Conservation (phyloP, 495 filamentous ascomycete species). For the Annulohypoxylon bovei region DNA sequence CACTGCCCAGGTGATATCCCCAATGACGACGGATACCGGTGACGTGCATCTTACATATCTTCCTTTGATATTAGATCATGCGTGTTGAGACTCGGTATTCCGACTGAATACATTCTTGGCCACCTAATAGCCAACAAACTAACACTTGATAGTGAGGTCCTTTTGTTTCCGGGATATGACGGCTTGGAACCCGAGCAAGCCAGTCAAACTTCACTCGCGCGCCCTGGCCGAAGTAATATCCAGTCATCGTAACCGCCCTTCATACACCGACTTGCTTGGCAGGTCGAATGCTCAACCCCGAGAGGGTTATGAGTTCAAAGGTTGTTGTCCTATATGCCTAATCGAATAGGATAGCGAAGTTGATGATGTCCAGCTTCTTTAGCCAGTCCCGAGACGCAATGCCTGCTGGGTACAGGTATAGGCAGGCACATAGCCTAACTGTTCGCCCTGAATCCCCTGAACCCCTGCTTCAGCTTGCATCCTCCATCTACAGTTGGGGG, state of each 20-base stretch:
- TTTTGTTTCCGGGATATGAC: background rate
- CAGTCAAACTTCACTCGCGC: background rate
- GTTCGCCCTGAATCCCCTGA: background rate
- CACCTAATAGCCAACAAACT: background rate
- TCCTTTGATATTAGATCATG: constrained; percentile 12
- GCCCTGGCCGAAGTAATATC: background rate
- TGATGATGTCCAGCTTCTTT: constrained; percentile 11
- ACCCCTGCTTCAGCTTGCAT: background rate
- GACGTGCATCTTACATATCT: background rate
- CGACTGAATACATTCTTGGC: background rate
- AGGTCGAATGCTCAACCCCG: constrained; percentile 9
- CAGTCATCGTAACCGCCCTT: background rate
- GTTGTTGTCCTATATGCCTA: constrained; percentile 12
- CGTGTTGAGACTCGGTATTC: constrained; percentile 18
- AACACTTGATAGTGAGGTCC: background rate
- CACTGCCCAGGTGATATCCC: background rate
- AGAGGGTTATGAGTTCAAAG: background rate
- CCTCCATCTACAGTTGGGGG: constrained; percentile 15
- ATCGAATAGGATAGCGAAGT: constrained; percentile 6
- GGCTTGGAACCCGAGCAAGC: no score
- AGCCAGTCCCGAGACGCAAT: background rate
- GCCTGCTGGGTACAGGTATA: background rate
- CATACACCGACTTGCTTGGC: constrained; percentile 9
- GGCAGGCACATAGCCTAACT: background rate
- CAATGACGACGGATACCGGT: background rate